A percentile compares a stretch with the other conserved stretches of the same genome.
Evolutionary conservation across 768 basidiomycete genomes (phyloP).

Genomic region (Termitomyces sp.): DNA sequence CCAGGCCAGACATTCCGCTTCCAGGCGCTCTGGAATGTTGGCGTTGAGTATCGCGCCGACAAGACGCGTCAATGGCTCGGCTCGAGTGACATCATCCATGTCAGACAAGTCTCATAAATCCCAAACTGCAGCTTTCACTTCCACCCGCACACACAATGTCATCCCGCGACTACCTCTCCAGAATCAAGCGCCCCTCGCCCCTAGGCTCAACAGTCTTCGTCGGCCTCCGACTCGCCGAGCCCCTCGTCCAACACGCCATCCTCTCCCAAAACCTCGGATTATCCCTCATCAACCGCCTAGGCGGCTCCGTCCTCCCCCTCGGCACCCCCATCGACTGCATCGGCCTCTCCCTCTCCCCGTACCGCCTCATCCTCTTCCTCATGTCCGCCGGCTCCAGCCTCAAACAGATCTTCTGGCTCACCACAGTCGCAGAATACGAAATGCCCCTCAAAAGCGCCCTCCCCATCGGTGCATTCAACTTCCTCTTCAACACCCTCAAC

Average conservation of each 20-base stretch:
- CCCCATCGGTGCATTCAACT: constrained; percentile 12
- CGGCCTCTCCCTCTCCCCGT: constrained; percentile 8
- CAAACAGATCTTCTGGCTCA: constrained; percentile 10
- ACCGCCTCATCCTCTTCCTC: constrained; percentile 9
- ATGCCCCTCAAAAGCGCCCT: constrained; percentile 6
- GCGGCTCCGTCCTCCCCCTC: not conserved
- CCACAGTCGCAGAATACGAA: constrained; percentile 4
- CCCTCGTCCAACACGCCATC: constrained; percentile 7
- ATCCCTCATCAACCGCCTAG: constrained; percentile 4
- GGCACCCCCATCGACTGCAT: constrained; percentile 3
- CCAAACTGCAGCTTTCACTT: not conserved
- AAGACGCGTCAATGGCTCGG: not conserved
- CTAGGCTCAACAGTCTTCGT: constrained; percentile 9
- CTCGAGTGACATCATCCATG: not conserved
- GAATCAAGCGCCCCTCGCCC: constrained; percentile 8
- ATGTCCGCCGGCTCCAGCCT: constrained; percentile 7
- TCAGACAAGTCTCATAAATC: constrained; percentile 1
- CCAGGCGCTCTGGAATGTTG: too few relatives aligned
- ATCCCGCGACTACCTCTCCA: constrained; percentile 4
- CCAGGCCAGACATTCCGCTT: too few relatives aligned
- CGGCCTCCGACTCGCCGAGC: constrained; percentile 8
- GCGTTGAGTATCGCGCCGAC: not conserved
- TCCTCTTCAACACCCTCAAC: constrained; percentile 12
- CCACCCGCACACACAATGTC: not conserved
- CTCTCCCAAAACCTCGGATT: constrained; percentile 6